phyloP scores from a whole-genome alignment of 2,329 filamentous ascomycete species.

The Penicillium capsulatum region DNA sequence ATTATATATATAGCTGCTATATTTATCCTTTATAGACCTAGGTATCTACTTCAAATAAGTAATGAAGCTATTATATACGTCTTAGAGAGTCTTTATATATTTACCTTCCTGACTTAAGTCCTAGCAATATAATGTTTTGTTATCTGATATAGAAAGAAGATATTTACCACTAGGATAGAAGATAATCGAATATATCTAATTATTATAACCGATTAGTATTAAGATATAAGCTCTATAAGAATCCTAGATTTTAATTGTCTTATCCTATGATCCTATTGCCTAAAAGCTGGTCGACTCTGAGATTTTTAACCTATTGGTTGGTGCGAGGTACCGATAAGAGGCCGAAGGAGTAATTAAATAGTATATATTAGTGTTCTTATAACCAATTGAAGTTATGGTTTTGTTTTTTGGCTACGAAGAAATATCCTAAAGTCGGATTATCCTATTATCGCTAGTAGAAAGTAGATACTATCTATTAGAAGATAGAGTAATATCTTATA shows the following conservation, averaged over 20 bases:
- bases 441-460: constrained; percentile 66
- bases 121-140: constrained; percentile 89
- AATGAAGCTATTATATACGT: constrained; percentile 77
- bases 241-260: constrained; percentile 84
- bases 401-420: constrained; percentile 53
- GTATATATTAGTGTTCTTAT: constrained; percentile 80
- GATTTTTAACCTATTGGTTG: constrained; percentile 60
- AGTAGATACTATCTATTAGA: constrained; percentile 71
- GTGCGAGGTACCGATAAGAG: constrained; percentile 67
- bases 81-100: constrained; percentile 73
- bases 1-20: no score
- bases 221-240: constrained; percentile 75
- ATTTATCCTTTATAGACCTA: neutral
- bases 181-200: constrained; percentile 79
- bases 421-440: constrained; percentile 5
- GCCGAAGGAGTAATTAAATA: constrained; percentile 75
- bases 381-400: constrained; percentile 71
- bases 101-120: constrained; percentile 83
- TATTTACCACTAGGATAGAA: constrained; percentile 92
- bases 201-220: constrained; percentile 80
- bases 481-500: constrained; percentile 74
- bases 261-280: constrained; percentile 82
- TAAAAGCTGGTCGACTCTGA: constrained; percentile 67
- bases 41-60: constrained; percentile 84
- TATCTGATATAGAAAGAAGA: constrained; percentile 75